Conservation (phyloP, 306 rosid species). For the Prunus mume region DNA sequence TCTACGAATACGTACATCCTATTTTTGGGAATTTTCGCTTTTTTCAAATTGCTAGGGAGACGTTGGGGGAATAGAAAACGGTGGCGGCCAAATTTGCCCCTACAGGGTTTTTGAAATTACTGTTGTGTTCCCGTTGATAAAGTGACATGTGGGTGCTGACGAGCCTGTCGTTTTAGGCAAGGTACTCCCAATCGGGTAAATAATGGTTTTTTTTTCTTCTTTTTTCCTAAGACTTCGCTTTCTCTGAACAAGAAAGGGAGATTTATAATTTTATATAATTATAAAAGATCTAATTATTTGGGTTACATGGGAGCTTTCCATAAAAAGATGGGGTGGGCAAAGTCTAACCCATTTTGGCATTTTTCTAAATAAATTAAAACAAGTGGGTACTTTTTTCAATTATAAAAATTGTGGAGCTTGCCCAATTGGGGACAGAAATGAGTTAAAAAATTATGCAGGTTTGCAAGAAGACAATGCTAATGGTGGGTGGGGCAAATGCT, state of each 20-base stretch:
- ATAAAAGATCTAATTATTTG: neutral
- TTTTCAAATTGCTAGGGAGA: constrained; percentile 8
- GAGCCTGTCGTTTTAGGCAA: neutral
- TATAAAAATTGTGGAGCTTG: neutral
- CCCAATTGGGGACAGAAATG: neutral
- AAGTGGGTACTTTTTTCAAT: constrained; percentile 8
- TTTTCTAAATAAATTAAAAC: neutral
- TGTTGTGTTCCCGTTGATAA: neutral
- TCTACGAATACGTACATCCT: constrained; percentile 21
- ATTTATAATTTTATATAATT: neutral
- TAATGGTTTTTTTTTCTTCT: neutral
- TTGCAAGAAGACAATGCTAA: constrained; percentile 6
- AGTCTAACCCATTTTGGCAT: constrained; percentile 13
- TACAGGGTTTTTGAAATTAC: neutral
- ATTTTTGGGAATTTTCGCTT: constrained; percentile 35
- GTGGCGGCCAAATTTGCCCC: neutral
- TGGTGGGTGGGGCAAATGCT: neutral
- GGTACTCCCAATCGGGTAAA: neutral
- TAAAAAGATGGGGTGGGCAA: neutral
- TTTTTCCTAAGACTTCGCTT: neutral
- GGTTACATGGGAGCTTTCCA: constrained; percentile 11
- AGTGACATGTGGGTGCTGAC: neutral
- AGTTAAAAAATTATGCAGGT: neutral
- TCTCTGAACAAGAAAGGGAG: neutral
- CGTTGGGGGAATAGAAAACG: neutral